A percentile compares a stretch with the other conserved stretches of the same genome.
Conservation (phyloP, 2,329 filamentous ascomycete genomes). For the Diaporthe sp. region DNA sequence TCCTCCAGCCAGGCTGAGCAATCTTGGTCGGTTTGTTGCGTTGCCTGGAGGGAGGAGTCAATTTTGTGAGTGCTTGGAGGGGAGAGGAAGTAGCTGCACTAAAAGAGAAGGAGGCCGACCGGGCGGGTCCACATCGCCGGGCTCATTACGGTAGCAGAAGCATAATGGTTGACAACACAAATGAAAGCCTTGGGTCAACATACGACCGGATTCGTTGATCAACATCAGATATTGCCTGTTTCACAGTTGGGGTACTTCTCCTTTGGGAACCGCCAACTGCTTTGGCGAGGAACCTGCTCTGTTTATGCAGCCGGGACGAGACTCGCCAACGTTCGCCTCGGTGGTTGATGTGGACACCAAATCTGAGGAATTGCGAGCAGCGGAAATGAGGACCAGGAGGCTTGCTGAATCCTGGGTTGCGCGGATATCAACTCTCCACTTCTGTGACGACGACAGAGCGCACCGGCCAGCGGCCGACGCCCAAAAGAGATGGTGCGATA, state of each 20-base stretch:
- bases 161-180: not conserved
- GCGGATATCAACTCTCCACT: constrained; percentile 28
- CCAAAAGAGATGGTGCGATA: constrained; percentile 33
- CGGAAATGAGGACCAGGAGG: constrained; percentile 25
- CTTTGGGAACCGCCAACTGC: constrained; percentile 4
- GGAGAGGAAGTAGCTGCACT: no score
- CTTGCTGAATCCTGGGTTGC: constrained; percentile 6
- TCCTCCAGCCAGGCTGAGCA: not conserved
- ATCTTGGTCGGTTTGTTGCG: not conserved
- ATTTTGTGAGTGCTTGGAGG: not conserved
- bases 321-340: not conserved
- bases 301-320: not conserved
- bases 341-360: constrained; percentile 19
- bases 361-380: constrained; percentile 9
- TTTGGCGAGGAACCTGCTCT: not conserved
- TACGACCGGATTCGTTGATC: constrained; percentile 13
- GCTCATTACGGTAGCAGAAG: constrained; percentile 18
- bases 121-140: constrained; percentile 11
- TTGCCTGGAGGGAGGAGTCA: not conserved
- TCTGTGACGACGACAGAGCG: constrained; percentile 14
- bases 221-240: not conserved
- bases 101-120: not conserved
- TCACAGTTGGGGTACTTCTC: not conserved
- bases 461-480: not conserved
- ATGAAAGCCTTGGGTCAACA: not conserved